Percentiles rank a stretch among this genome's conserved stretches.
Evolutionary conservation across 805 yeast genomes (phyloP).

Genomic region (Sugiyamaella smithiae): DNA sequence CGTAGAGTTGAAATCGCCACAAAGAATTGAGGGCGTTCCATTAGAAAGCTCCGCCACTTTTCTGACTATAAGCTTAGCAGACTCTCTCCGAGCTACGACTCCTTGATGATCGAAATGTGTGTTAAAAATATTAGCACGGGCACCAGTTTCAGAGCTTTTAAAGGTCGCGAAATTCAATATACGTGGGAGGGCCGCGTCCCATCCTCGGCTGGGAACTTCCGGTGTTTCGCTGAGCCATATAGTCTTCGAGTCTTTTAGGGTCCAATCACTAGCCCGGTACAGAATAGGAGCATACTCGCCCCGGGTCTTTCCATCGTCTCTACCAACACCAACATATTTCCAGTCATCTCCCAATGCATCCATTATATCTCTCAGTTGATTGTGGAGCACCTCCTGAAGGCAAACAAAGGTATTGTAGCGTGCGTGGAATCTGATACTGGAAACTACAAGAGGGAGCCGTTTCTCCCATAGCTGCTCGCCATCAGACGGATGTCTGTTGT

Average conservation of each 20-base stretch:
- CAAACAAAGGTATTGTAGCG: conserved; percentile 39
- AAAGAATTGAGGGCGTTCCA: conserved; percentile 36
- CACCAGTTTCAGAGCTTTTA: conserved; percentile 3
- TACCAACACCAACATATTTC: conserved; percentile 36
- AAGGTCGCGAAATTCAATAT: conserved; percentile 33
- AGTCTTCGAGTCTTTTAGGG: conserved; percentile 39
- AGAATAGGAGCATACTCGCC: conserved; percentile 53
- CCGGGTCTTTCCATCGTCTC: conserved; percentile 47
- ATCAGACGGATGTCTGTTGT: conserved; percentile 19
- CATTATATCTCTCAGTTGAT: conserved; percentile 47
- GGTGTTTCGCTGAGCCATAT: conserved; percentile 48
- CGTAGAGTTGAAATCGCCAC: conserved; percentile 58
- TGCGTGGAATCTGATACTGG: conserved; percentile 40
- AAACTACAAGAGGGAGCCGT: conserved; percentile 40
- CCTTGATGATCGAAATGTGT: conserved; percentile 54
- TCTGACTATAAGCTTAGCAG: conserved; percentile 42
- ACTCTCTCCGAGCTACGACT: conserved; percentile 43
- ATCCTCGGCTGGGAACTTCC: conserved; percentile 48
- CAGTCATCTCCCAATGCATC: conserved; percentile 31
- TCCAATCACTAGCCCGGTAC: conserved; percentile 39
- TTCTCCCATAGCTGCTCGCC: conserved; percentile 48
- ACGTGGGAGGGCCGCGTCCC: conserved; percentile 48
- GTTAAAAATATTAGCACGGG: conserved; percentile 36
- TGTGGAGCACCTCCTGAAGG: conserved; percentile 48
- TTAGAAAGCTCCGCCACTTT: conserved; percentile 34